Evolutionary conservation across 2,329 filamentous ascomycete genomes (phyloP).

Genomic region (Talaromyces verruculosus): DNA sequence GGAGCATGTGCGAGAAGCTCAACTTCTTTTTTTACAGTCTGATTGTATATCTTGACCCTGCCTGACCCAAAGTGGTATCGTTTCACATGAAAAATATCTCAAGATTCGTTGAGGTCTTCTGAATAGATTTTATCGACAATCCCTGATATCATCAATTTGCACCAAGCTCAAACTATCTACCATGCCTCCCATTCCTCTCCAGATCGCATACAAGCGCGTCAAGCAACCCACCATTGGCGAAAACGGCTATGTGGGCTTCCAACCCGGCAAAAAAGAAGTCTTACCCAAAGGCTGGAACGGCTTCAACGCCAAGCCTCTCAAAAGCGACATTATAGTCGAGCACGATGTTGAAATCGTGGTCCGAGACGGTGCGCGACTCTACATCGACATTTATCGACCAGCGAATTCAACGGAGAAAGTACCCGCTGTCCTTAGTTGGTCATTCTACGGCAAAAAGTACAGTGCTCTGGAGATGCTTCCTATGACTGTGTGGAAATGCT

Average conservation of each 20-base stretch:
- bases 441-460: constrained; percentile 49
- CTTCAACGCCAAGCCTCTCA: constrained; percentile 36
- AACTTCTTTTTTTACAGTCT: not conserved
- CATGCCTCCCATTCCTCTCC: constrained; percentile 35
- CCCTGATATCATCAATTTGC: not conserved
- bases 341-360: constrained; percentile 48
- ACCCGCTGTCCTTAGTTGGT: constrained; percentile 49
- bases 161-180: constrained; percentile 5
- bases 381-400: constrained; percentile 49
- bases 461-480: constrained; percentile 41
- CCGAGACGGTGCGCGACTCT: constrained; percentile 45
- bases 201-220: constrained; percentile 31
- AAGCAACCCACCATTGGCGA: constrained; percentile 35
- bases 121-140: not conserved
- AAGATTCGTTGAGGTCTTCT: not conserved
- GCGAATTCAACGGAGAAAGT: constrained; percentile 34
- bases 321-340: constrained; percentile 45
- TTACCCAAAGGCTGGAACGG: constrained; percentile 41
- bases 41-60: not conserved
- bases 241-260: constrained; percentile 45
- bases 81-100: not conserved
- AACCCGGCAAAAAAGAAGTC: constrained; percentile 41
- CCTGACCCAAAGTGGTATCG: not conserved
- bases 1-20: not conserved
- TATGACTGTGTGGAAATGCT: constrained; percentile 42